Evolutionary conservation across 495 filamentous ascomycete species (phyloP), one percentile per base, ranked within the genome.

Genomic region (Annulohypoxylon maeteangense): DNA sequence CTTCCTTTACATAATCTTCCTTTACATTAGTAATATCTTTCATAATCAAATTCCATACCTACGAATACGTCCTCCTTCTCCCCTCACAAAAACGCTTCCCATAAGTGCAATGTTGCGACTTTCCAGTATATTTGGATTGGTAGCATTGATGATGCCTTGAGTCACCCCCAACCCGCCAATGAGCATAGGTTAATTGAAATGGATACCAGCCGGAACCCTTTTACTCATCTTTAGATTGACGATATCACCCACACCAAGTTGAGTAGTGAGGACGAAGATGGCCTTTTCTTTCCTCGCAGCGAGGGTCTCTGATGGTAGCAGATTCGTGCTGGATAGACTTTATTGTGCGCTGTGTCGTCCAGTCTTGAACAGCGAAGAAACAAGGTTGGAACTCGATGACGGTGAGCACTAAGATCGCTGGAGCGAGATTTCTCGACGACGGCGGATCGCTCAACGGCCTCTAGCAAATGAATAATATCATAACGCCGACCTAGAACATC

Each of bases 51-150:
- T n/a, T n/a, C n/a, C n/a, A n/a, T n/a, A n/a, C n/a, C n/a, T n/a
- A n/a, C n/a, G n/a, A n/a, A n/a, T n/a, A n/a, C n/a, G n/a, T n/a
- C n/a, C n/a, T n/a, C n/a, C n/a, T n/a, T n/a, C n/a, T n/a, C n/a
- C n/a, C n/a, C 31, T 40, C 36, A 40, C 36, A 14, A 40, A 10
- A 14, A 40, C 36, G n/a, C 36, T 40, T 14, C 48, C 48, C 23
- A 53, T 29, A 27, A 53, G 27, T 53, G 23, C 23, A 4, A 53
- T 53, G 27, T 53, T 53, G 4, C 48, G 48, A n/a, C 48, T 53
- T 31, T 53, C 48, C 18, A 27, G 10, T 10, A 53, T 53, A 31
- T 29, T 53, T 23, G 20, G 23, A 31, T 53, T 23, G 5, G 23
- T 29, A 1, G 12, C 27, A 27, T 53, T 31, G 1, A 25, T 5